A percentile compares a stretch with the other conserved stretches of the same genome.
Evolutionary conservation across 2,329 filamentous ascomycete species (phyloP).

Genomic region (Fonsecaea multimorphosa): DNA sequence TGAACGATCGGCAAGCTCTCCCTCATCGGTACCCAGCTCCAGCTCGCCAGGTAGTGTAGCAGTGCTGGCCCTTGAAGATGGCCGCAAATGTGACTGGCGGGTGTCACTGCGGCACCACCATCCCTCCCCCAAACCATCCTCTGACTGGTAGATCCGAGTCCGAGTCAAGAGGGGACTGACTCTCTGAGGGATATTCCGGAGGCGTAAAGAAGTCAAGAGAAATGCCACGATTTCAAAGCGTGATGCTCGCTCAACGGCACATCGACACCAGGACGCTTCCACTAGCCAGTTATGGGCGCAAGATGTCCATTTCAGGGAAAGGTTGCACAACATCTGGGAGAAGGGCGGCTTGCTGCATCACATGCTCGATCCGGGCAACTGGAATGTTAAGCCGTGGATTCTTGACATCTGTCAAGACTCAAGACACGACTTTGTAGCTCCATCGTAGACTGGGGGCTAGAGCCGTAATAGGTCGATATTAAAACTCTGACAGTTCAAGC

Average conservation of each 20-base stretch:
- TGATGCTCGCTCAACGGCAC: background rate
- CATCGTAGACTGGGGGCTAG: background rate
- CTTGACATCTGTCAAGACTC: conserved; percentile 32
- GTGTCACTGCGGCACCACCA: background rate
- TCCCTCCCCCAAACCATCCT: background rate
- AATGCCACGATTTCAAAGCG: background rate
- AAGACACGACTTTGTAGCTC: conserved; percentile 16
- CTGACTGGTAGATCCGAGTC: background rate
- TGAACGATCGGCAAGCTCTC: background rate
- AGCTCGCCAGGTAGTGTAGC: too few species aligned
- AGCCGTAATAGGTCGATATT: background rate
- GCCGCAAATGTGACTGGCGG: background rate
- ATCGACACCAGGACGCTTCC: background rate
- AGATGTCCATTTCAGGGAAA: background rate
- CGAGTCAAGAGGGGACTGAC: background rate
- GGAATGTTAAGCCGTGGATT: conserved; percentile 14
- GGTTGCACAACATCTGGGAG: conserved; percentile 17
- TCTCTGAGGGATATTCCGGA: background rate
- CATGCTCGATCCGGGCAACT: conserved; percentile 3
- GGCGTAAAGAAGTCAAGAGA: background rate
- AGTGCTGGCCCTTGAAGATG: background rate
- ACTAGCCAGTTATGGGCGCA: background rate
- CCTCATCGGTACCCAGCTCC: background rate
- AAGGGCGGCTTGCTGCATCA: conserved; percentile 3
- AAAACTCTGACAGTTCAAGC: conserved; percentile 1